Base-by-base conservation (phyloP, 1,139 yeast genomes). In the Yamadazyma aaseri region DNA sequence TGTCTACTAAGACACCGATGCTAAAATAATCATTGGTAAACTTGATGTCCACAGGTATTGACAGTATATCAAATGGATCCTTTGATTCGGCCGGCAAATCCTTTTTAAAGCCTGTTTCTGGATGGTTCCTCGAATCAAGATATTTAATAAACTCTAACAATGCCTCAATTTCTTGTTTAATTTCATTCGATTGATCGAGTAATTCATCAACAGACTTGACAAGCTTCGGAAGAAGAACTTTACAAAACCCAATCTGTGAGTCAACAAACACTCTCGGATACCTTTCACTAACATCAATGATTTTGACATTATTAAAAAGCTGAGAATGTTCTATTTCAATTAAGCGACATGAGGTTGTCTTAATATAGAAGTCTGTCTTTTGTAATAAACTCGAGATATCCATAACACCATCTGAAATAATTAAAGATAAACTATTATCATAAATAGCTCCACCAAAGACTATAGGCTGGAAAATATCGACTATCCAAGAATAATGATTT, bases 21-120 rank as follows among this genome's bases (percentile, higher is more conserved):
- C 71, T 71, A 28, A 63, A 42, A 39, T 68, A 68, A 31, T 68
- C 65, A 35, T 62, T 65, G 2, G 51, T 37, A 29, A 63, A 39
- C 10, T 49, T 51, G n/a, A 58, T 29, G 29, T 54, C 61, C 36
- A 62, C 54, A 1, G 58, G 59, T 12, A 35, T 23, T 17, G 17
- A 14, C 3, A 9, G 5, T 22, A 32, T 3, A 16, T 32, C 28
- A 21, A 35, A 28, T 23, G 32, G 17, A 3, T 13, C 13, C 3
- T 5, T 13, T 14, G 7, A 6, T 14, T 7, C 18, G 6, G 11
- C 6, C 4, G 29, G 29, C n/a, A n/a, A n/a, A 8, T 26, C 17
- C 22, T 22, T 17, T 9, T 10, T 12, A 6, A 6, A n/a, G 5
- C 22, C 13, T 17, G 3, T 4, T n/a, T 29, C n/a, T 12, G 22